Base-by-base conservation (phyloP, 208 protist species). In the Leptomonas seymouri region DNA sequence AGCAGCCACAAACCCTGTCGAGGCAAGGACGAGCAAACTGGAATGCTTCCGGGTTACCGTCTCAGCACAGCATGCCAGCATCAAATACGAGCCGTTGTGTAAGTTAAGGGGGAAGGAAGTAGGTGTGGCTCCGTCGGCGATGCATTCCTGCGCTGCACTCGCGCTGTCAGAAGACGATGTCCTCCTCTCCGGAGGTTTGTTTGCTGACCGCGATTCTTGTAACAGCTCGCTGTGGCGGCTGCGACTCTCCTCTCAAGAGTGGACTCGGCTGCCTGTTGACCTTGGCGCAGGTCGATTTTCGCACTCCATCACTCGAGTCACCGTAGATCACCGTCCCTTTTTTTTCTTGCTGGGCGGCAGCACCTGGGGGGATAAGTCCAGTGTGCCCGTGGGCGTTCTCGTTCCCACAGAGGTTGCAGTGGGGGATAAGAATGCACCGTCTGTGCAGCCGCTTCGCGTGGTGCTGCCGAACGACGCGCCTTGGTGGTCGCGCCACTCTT, bases 311-410 rank as follows among this genome's bases (percentile, higher is more conserved):
- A 82, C 75, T 21, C 66, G 42, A 11, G 75, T 91, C 23, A 23
- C 39, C 1, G 66, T 93, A 8, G 48, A 81, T 39, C 74, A 75
- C 23, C 48, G 15, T 3, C 58, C 67, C 6, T 75, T 41, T 42
- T 49, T 94, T 15, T 70, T 96, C 20, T 16, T 94, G 6, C 74
- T 94, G 6, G 91, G 91, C 34, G 91, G 91, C 48, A 85, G 82
- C 58, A 68, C 64, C 1, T 80, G 53, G 53, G 42, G 69, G n/a
- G 73, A 74, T 42, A 87, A 86, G 57, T 60, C 53, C 6, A n/a
- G 36, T 21, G 31, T 45, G 2, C 34, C 34, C 14, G 18, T 49
- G 1, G 71, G 62, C 16, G 3, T 74, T n/a, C 64, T 75, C 16
- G 27, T 74, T 14, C 55, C 54, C 16, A 20, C 30, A 9, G 46